phyloP scores from a whole-genome alignment of 768 basidiomycete species.

The Mycena vitilis region DNA sequence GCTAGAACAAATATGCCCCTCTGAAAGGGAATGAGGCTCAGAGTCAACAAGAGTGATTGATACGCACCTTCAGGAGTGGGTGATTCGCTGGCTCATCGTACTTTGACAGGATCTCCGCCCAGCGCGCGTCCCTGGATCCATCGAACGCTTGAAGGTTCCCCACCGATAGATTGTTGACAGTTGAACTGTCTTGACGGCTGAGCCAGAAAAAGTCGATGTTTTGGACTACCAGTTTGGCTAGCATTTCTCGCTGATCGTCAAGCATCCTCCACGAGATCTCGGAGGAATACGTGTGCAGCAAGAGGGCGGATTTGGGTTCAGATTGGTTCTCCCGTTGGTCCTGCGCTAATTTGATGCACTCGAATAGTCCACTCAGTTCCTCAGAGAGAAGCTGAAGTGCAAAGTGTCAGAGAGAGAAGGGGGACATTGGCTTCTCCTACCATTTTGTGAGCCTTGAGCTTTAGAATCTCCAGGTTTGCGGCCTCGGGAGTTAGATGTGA shows the following conservation, averaged over 20 bases:
- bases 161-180: conserved; percentile 79
- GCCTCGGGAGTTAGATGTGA: conserved; percentile 55
- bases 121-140: conserved; percentile 82
- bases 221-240: conserved; percentile 88
- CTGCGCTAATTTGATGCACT: conserved; percentile 86
- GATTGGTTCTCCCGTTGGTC: conserved; percentile 74
- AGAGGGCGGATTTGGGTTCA: conserved; percentile 83
- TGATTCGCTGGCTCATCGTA: conserved; percentile 77
- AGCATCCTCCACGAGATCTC: conserved; percentile 96
- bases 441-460: conserved; percentile 72
- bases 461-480: conserved; percentile 67
- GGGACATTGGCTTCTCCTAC: not conserved
- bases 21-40: conserved; percentile 49
- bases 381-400: conserved; percentile 64
- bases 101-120: conserved; percentile 90
- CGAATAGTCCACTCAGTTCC: conserved; percentile 87
- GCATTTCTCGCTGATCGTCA: conserved; percentile 73
- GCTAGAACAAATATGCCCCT: conserved; percentile 79
- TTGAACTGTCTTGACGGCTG: conserved; percentile 88
- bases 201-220: conserved; percentile 86
- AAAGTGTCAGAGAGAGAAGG: conserved; percentile 1
- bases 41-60: not conserved
- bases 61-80: conserved; percentile 74
- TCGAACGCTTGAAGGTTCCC: conserved; percentile 88
- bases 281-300: conserved; percentile 83